Percentiles rank a stretch among this genome's conserved stretches.
phyloP scores from a whole-genome alignment of 352 stramenopile species.

The Phytophthora palmivora region DNA sequence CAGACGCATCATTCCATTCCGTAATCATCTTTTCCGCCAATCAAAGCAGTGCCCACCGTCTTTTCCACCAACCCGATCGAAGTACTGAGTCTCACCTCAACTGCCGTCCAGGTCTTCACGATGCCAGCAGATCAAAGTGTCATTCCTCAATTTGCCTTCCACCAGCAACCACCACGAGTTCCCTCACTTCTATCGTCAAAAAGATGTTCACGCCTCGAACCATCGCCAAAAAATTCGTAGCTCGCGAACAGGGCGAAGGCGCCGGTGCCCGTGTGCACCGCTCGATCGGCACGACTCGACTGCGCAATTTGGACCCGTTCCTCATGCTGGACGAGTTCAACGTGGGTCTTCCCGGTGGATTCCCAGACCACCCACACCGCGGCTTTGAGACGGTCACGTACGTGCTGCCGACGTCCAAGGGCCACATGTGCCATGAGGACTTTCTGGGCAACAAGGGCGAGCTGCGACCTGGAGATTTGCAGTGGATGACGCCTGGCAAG shows the following conservation, averaged over 20 bases:
- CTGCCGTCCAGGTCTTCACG: slow-evolving; percentile 1
- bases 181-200: slow-evolving; percentile 25
- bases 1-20: slow-evolving; percentile 11
- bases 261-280: slow-evolving; percentile 46
- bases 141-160: slow-evolving; percentile 23
- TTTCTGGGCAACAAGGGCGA: slow-evolving; percentile 65
- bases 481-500: slow-evolving; percentile 61
- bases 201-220: slow-evolving; percentile 40
- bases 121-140: neutral
- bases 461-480: slow-evolving; percentile 51
- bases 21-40: slow-evolving; percentile 21
- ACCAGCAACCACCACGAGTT: slow-evolving; percentile 19
- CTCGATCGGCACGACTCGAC: slow-evolving; percentile 42
- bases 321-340: slow-evolving; percentile 72
- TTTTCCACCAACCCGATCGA: too few relatives aligned
- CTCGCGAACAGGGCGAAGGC: slow-evolving; percentile 43
- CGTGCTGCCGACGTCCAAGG: slow-evolving; percentile 71
- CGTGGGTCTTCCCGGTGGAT: slow-evolving; percentile 73
- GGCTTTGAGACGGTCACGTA: slow-evolving; percentile 94
- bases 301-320: slow-evolving; percentile 57
- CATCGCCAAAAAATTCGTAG: slow-evolving; percentile 48
- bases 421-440: slow-evolving; percentile 90
- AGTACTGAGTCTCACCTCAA: slow-evolving; percentile 4
- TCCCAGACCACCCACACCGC: slow-evolving; percentile 90
- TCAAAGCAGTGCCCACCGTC: slow-evolving; percentile 6